Evolutionary conservation across 164 flowering plant genomes (phyloP).

Genomic region (Buxus sempervirens): DNA sequence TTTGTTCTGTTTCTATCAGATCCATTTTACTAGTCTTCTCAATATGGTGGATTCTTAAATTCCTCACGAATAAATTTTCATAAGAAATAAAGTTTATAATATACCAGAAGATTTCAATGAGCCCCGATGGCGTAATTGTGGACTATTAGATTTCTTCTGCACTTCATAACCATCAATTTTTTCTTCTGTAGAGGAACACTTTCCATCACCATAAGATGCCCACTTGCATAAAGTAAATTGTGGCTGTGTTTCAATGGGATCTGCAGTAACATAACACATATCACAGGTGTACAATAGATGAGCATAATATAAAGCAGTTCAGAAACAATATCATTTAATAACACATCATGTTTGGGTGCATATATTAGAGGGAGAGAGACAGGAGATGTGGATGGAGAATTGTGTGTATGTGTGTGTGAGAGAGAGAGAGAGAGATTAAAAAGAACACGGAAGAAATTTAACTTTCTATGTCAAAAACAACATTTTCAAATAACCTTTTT

Average conservation of each 20-base stretch:
- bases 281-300: neutral
- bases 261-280: conserved; percentile 8
- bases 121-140: conserved; percentile 38
- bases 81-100: neutral
- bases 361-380: neutral
- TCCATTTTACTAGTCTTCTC: neutral
- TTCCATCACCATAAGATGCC: conserved; percentile 31
- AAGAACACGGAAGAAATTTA: too few relatives aligned
- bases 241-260: conserved; percentile 25
- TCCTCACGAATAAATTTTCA: neutral
- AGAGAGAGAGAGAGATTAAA: too few relatives aligned
- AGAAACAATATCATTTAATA: neutral
- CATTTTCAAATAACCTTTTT: too few relatives aligned
- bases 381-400: too few relatives aligned
- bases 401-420: neutral
- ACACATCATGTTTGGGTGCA: neutral
- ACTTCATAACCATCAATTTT: conserved; percentile 28
- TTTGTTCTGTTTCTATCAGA: neutral
- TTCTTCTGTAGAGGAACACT: conserved; percentile 23
- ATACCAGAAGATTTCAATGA: conserved; percentile 35
- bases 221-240: conserved; percentile 58
- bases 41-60: neutral
- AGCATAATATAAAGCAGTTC: neutral
- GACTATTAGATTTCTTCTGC: conserved; percentile 28
- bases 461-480: too few relatives aligned